phyloP scores from a whole-genome alignment of 2,329 filamentous ascomycete species.

The Phyllachora maydis region DNA sequence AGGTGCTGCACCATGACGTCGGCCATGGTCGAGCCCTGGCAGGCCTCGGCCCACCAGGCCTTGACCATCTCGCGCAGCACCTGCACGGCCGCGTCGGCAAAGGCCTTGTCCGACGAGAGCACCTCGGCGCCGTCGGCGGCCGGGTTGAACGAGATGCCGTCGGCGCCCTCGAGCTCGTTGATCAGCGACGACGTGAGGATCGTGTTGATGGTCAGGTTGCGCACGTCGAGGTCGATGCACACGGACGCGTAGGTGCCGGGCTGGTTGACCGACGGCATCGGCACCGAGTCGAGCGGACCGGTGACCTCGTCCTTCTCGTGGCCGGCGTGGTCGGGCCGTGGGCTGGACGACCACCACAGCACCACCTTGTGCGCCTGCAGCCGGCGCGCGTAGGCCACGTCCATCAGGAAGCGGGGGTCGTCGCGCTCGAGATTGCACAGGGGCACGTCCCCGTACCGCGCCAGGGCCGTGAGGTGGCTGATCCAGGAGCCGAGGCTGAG shows the following conservation, averaged over 20 bases:
- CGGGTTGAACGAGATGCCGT: constrained; percentile 71
- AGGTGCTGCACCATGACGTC: constrained; percentile 95
- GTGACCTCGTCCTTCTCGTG: constrained; percentile 85
- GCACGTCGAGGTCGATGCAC: constrained; percentile 84
- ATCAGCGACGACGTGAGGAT: constrained; percentile 91
- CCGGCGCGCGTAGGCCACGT: constrained; percentile 80
- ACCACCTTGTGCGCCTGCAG: constrained; percentile 84
- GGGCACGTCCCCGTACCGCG: constrained; percentile 82
- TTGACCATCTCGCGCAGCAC: constrained; percentile 98
- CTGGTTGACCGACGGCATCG: constrained; percentile 86
- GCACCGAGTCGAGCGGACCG: constrained; percentile 63
- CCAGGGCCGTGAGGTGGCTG: constrained; percentile 66
- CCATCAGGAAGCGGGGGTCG: constrained; percentile 86
- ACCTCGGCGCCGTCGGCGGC: constrained; percentile 47
- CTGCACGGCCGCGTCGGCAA: constrained; percentile 74
- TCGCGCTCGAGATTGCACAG: constrained; percentile 90
- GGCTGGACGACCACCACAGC: constrained; percentile 84
- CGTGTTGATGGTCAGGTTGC: constrained; percentile 93
- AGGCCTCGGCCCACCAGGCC: constrained; percentile 92
- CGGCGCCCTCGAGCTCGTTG: constrained; percentile 83
- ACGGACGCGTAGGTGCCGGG: constrained; percentile 89
- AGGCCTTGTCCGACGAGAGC: constrained; percentile 72
- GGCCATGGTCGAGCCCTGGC: constrained; percentile 77
- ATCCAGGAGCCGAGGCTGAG: constrained; percentile 88
- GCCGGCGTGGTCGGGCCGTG: constrained; percentile 83